These are phyloP conservation scores for Aspergillus unguis DNA, from an alignment of 2,329 filamentous ascomycete genomes.

Conservation along the genomic window DNA sequence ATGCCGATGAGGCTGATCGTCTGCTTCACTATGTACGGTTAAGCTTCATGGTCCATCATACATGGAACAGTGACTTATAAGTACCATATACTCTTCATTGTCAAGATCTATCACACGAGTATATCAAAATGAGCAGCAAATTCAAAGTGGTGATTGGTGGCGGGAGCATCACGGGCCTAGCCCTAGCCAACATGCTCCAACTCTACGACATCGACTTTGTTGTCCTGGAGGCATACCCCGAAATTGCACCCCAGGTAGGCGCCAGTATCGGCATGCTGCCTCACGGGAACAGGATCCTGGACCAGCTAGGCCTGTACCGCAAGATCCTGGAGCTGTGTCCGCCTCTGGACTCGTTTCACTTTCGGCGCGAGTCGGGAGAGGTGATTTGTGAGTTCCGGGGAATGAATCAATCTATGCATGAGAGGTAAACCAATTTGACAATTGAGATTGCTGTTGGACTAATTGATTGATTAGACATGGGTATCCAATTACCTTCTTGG, in stretches of 20 bases:
- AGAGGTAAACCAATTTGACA: too few species aligned
- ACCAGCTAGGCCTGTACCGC: constrained; percentile 45
- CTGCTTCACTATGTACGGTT: too few species aligned
- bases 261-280: constrained; percentile 49
- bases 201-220: constrained; percentile 47
- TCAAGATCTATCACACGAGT: too few species aligned
- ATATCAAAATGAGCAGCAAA: too few species aligned
- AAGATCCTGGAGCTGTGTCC: neutral
- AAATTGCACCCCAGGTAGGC: constrained; percentile 42
- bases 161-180: constrained; percentile 48
- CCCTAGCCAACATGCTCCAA: constrained; percentile 48
- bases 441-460: neutral
- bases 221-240: constrained; percentile 44
- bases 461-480: neutral
- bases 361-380: neutral
- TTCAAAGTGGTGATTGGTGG: constrained; percentile 47
- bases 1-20: too few species aligned
- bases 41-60: too few species aligned
- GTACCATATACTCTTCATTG: too few species aligned
- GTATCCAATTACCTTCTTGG: constrained; percentile 26
- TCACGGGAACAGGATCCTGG: constrained; percentile 46
- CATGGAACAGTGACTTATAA: too few species aligned
- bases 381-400: neutral
- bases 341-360: neutral
- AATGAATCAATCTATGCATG: neutral